Conservation (phyloP, 1,139 yeast species). For the Chernovozyma sophiae-reginae region DNA sequence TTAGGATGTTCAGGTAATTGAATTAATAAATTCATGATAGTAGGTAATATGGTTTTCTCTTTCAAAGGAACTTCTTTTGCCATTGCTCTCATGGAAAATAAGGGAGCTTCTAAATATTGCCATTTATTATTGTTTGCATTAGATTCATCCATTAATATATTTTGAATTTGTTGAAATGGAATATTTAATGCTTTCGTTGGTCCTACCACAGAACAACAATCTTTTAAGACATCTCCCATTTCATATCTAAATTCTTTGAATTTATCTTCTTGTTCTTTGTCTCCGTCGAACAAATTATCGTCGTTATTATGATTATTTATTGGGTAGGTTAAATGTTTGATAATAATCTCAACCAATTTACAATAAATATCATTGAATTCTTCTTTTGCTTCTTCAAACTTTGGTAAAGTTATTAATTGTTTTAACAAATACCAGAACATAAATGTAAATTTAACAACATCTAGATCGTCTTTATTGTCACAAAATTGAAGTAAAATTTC, state of each 20-base stretch:
- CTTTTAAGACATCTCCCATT: slow-evolving; percentile 94
- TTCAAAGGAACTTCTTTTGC: slow-evolving; percentile 78
- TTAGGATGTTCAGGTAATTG: slow-evolving; percentile 83
- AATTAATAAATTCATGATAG: slow-evolving; percentile 65
- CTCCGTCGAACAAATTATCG: slow-evolving; percentile 48
- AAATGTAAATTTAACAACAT: slow-evolving; percentile 85
- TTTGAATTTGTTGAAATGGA: slow-evolving; percentile 54
- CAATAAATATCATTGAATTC: slow-evolving; percentile 59
- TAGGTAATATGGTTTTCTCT: slow-evolving; percentile 71
- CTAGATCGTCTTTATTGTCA: slow-evolving; percentile 73
- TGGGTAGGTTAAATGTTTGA: slow-evolving; percentile 77
- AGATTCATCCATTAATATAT: slow-evolving; percentile 18
- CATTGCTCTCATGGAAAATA: slow-evolving; percentile 90
- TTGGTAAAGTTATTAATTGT: slow-evolving; percentile 62
- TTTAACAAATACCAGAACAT: slow-evolving; percentile 87
- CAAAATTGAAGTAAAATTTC: slow-evolving; percentile 61
- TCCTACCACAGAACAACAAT: slow-evolving; percentile 89
- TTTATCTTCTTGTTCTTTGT: slow-evolving; percentile 83
- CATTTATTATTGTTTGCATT: slow-evolving; percentile 43
- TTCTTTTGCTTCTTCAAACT: slow-evolving; percentile 57
- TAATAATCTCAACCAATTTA: slow-evolving; percentile 62
- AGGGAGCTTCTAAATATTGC: slow-evolving; percentile 89
- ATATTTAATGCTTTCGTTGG: slow-evolving; percentile 61
- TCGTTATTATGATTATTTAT: slow-evolving; percentile 33
- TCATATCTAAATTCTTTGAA: slow-evolving; percentile 92